Percentiles rank a stretch among this genome's conserved stretches.
phyloP scores from a whole-genome alignment of 2,329 filamentous ascomycete genomes.

The Diaporthe batatas region DNA sequence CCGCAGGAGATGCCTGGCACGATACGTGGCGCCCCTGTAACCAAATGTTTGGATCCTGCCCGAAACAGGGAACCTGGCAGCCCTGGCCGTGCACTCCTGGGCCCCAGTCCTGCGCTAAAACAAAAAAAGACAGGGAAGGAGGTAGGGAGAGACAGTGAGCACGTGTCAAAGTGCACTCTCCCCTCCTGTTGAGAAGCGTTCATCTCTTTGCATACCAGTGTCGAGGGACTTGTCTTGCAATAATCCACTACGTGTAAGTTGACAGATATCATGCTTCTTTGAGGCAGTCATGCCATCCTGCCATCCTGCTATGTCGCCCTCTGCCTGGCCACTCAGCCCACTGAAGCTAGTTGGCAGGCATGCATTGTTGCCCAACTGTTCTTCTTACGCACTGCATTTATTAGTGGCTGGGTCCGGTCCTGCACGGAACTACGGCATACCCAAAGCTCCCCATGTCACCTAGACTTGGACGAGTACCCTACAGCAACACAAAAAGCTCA shows the following conservation, averaged over 20 bases:
- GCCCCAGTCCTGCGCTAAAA: conserved; percentile 23
- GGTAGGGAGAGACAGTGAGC: background rate
- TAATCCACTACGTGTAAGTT: background rate
- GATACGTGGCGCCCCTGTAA: conserved; percentile 31
- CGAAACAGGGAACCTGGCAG: conserved; percentile 20
- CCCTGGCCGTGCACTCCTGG: conserved; percentile 15
- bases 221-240: background rate
- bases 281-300: background rate
- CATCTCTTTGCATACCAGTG: background rate
- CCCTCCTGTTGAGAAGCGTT: background rate
- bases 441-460: too few relatives aligned
- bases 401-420: background rate
- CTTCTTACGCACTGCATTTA: background rate
- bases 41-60: conserved; percentile 26
- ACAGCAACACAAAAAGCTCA: background rate
- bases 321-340: background rate
- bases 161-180: conserved; percentile 8
- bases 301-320: background rate
- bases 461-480: background rate
- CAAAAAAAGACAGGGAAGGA: conserved; percentile 7
- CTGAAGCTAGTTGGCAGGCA: background rate
- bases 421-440: background rate
- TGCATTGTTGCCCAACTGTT: background rate
- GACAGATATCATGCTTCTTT: background rate
- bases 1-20: background rate